Evolutionary conservation across 352 stramenopile species (phyloP), one percentile per base, ranked within the genome.

Genomic region (Phytophthora nicotianae): DNA sequence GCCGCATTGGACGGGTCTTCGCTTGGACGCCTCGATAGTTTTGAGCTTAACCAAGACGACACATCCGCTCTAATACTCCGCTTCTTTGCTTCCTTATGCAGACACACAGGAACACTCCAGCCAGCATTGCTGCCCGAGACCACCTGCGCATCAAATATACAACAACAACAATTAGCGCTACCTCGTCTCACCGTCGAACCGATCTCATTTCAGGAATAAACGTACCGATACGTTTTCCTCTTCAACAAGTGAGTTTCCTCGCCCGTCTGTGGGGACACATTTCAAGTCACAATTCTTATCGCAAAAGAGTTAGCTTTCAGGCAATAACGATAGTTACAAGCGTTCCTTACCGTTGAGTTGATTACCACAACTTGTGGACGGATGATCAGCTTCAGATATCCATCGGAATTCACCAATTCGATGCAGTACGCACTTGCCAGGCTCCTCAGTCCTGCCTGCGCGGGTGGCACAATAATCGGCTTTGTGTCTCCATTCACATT

Each of bases 1-100:
- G 50, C 27, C 10, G 19, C 4, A 3, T 47, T 75, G 16, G 33
- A 45, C 9, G 72, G 19, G 13, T 85, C 70, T 50, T 81, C 59
- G 37, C 73, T 83, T 4, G 72, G 47, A 14, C 67, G 71, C 26
- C 68, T 68, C 14, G 72, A 80, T 19, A 88, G 54, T 14, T 71
- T 81, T 5, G 74, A 80, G 17, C 62, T 84, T 52, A 88, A 62
- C 78, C 78, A 88, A n/a, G 71, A 84, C 16, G 75, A 77, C 1
- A 88, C 59, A 58, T 74, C 69, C 40, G 66, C 73, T 24, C 68
- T 76, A 50, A 88, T 67, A 26, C 74, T 86, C 45, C 72, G 72
- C 37, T 81, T 75, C 40, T 82, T 83, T 50, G 52, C 46, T 29
- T 70, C 68, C 49, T 75, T 81, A 51, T 78, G 68, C 19, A 88